Conservation (phyloP, 176 grass and related monocot genomes). For the Calamus simplicifolius region DNA sequence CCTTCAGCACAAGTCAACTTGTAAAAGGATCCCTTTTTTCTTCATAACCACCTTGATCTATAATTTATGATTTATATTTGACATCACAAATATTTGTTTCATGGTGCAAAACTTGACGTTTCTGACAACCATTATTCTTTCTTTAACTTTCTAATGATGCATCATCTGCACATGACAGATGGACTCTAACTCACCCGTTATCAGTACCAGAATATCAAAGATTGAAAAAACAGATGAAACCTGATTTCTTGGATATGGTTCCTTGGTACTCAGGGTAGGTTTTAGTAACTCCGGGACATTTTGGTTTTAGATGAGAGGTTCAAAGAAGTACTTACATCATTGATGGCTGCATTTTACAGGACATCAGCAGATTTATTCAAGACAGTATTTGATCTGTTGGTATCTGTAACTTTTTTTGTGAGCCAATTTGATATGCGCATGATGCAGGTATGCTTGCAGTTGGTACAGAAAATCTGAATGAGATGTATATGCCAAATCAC, state of each 20-base stretch:
- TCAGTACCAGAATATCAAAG: conserved; percentile 58
- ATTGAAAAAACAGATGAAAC: conserved; percentile 77
- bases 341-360: conserved; percentile 45
- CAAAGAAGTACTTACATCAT: conserved; percentile 23
- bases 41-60: no score
- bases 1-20: no score
- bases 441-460: conserved; percentile 62
- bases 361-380: conserved; percentile 98
- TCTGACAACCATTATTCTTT: background rate
- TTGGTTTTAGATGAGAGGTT: background rate
- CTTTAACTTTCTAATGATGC: background rate
- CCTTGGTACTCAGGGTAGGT: conserved; percentile 97
- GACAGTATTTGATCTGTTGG: conserved; percentile 90
- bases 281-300: conserved; percentile 1
- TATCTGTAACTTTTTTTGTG: conserved; percentile 97
- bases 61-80: no score
- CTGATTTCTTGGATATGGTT: conserved; percentile 97
- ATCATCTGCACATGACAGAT: conserved; percentile 30
- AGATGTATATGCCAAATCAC: no score
- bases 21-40: no score
- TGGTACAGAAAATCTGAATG: background rate
- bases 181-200: conserved; percentile 66
- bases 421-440: conserved; percentile 97
- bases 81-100: no score
- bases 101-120: no score